Conservation (phyloP, 441 rosid species). For the Omphalea diandra region DNA sequence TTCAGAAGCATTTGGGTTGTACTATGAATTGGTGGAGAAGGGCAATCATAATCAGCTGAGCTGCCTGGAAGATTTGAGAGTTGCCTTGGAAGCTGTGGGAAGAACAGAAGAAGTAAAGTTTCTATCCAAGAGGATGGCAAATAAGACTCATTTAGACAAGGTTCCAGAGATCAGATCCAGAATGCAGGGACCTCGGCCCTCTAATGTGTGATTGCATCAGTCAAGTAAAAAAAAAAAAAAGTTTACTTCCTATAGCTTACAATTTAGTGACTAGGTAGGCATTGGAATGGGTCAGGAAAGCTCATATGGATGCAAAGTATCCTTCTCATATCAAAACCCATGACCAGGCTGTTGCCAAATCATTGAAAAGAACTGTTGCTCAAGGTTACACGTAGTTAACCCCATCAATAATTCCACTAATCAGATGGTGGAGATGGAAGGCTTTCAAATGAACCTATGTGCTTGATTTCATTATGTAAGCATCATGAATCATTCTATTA, state of each 20-base stretch:
- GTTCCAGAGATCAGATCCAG: too few relatives aligned
- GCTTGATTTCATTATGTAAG: not conserved
- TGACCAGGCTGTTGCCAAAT: not conserved
- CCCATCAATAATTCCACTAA: not conserved
- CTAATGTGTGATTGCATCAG: not conserved
- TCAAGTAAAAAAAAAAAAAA: not conserved
- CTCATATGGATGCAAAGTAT: not conserved
- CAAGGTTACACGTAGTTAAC: not conserved
- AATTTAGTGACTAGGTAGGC: not conserved
- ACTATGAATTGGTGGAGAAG: constrained; percentile 60
- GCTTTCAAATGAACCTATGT: not conserved
- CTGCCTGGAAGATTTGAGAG: constrained; percentile 23
- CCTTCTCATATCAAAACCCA: not conserved
- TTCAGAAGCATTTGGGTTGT: constrained; percentile 66
- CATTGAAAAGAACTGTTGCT: constrained; percentile 5
- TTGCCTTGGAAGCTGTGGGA: too few relatives aligned
- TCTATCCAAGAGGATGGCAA: too few relatives aligned
- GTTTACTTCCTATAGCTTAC: not conserved
- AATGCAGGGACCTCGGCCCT: too few relatives aligned
- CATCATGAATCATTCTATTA: not conserved
- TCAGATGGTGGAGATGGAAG: not conserved
- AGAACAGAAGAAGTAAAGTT: too few relatives aligned
- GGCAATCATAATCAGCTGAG: constrained; percentile 48
- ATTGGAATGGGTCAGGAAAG: not conserved
- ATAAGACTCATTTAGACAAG: too few relatives aligned